Evolutionary conservation across 768 basidiomycete genomes (phyloP).

Genomic region (Neoboletus brunneissimus): DNA sequence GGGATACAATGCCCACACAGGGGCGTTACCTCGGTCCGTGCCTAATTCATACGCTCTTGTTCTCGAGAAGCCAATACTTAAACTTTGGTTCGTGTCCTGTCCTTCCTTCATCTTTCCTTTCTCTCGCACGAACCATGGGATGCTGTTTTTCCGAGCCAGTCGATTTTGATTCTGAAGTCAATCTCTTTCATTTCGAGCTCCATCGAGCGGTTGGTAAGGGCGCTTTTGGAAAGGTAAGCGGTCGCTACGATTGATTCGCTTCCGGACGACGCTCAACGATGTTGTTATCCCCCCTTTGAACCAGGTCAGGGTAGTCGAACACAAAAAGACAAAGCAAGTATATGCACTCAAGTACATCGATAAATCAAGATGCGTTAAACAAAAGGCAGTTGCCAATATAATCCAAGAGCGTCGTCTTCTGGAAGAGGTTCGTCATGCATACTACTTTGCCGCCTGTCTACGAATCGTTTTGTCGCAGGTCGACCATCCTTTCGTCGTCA

Average conservation of each 20-base stretch:
- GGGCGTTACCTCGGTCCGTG: conserved; percentile 3
- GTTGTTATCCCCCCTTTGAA: background rate
- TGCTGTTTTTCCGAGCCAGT: conserved; percentile 67
- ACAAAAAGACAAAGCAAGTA: conserved; percentile 87
- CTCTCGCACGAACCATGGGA: conserved; percentile 53
- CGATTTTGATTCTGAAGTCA: conserved; percentile 81
- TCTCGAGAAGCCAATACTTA: conserved; percentile 30
- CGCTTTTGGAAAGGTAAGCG: conserved; percentile 90
- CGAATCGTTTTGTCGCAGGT: conserved; percentile 44
- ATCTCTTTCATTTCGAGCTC: conserved; percentile 95
- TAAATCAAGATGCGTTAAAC: conserved; percentile 86
- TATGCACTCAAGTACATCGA: conserved; percentile 99
- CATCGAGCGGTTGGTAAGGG: conserved; percentile 95
- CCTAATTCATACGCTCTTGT: conserved; percentile 36
- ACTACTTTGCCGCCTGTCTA: conserved; percentile 10
- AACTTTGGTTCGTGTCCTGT: conserved; percentile 16
- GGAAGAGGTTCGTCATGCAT: conserved; percentile 68
- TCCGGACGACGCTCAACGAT: conserved; percentile 5
- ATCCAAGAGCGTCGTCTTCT: conserved; percentile 91
- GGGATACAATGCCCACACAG: conserved; percentile 23
- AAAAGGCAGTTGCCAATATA: conserved; percentile 88
- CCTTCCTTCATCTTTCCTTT: conserved; percentile 31
- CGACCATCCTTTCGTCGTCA: conserved; percentile 86
- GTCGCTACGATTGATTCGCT: background rate
- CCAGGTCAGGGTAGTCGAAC: conserved; percentile 95